Evolutionary conservation across 192 early-diverging fungal genomes (phyloP), one percentile per base, ranked within the genome.

Genomic region (Backusella australiensis): DNA sequence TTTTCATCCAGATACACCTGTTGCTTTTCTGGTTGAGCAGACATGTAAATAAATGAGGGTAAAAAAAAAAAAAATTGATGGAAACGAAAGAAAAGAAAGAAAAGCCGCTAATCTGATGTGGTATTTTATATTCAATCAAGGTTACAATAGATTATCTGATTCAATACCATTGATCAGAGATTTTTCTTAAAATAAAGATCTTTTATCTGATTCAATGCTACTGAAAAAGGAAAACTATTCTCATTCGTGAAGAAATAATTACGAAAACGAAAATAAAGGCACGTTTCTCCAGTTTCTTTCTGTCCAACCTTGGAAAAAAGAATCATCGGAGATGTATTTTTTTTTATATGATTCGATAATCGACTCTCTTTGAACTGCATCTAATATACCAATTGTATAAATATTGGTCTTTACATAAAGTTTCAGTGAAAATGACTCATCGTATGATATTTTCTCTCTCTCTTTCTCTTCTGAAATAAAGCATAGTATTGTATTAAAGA

Each of bases 101-200:
- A 38, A 29, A 12, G n/a, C 0, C 26, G 14, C 15, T 38, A 39
- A 63, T 63, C 56, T 63, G 23, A 63, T 63, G 11, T 29, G 11
- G 23, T 59, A 2, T 29, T 63, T 26, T 63, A 63, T 3, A 14
- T 12, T 14, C 1, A 63, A 29, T 29, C 21, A 29, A 29, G 21
- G 56, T 63, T 63, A 63, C 56, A 63, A 63, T 63, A 69, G n/a
- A 69, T 69, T 69, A 69, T 69, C 68, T 69, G 67, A 69, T 69
- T 36, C 35, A 38, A 39, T 69, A 38, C 67, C 34, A 38, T 36
- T 69, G 11, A 38, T n/a, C 42, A 44, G 15, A 15, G 15, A 44
- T 17, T 44, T 44, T 44, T 44, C 14, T 21, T 39, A 2, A 69
- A n/a, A 19, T 1, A 21, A 69, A 21, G 67, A 69, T 56, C 53